A percentile compares a stretch with the other conserved stretches of the same genome.
phyloP scores from a whole-genome alignment of 1,284 basidiomycete genomes.

The Grifola frondosa region DNA sequence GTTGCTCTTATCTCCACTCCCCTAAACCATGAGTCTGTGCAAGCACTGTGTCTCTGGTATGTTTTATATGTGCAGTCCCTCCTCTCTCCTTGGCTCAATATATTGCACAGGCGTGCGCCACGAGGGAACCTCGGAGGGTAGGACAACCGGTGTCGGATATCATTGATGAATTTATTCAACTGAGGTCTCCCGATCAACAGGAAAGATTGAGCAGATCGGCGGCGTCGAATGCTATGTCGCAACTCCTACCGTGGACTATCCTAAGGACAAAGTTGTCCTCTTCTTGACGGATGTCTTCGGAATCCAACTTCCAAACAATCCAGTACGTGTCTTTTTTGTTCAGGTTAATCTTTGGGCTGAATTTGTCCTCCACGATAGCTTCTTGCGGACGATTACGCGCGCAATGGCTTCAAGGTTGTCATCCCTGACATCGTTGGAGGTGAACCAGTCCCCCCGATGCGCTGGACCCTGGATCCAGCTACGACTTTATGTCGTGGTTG shows the following conservation, averaged over 20 bases:
- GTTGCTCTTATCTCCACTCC: too few species aligned
- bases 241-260: constrained; percentile 43
- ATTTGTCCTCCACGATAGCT: constrained; percentile 27
- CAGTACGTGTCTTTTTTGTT: constrained; percentile 26
- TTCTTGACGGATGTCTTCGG: constrained; percentile 55
- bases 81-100: neutral
- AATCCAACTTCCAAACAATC: constrained; percentile 43
- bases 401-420: constrained; percentile 49
- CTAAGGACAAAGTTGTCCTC: constrained; percentile 53
- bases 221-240: constrained; percentile 52
- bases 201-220: constrained; percentile 41
- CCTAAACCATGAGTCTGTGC: constrained; percentile 25
- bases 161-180: neutral
- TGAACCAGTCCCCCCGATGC: constrained; percentile 35
- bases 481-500: constrained; percentile 52
- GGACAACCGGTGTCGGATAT: neutral
- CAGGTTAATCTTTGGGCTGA: neutral
- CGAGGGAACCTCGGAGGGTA: constrained; percentile 32
- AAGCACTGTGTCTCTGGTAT: constrained; percentile 20
- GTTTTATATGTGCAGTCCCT: constrained; percentile 6
- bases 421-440: constrained; percentile 46
- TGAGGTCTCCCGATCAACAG: constrained; percentile 12
- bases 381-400: constrained; percentile 55
- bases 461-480: constrained; percentile 23
- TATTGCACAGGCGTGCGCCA: constrained; percentile 30